Conservation (phyloP, 495 filamentous ascomycete genomes). For the Talaromyces proteolyticus region DNA sequence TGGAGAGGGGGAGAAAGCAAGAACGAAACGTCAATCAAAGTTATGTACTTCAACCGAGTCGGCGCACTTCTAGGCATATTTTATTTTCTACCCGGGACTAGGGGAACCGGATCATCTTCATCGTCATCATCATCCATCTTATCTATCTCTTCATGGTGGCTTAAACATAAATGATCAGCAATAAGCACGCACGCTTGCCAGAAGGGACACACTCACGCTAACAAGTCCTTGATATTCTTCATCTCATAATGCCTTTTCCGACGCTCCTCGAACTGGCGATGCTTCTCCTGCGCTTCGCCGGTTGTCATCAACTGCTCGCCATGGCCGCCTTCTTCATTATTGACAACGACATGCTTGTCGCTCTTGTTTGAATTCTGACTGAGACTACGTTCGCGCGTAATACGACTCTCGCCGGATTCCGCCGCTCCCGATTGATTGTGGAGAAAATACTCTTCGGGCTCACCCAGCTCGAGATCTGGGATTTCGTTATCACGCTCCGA, state of each 20-base stretch:
- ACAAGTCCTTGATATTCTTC: conserved; percentile 84
- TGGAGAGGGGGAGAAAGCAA: not conserved
- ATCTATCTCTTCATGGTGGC: conserved; percentile 43
- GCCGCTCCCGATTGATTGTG: conserved; percentile 12
- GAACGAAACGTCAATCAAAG: conserved; percentile 5
- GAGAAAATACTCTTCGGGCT: conserved; percentile 69
- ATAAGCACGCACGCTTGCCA: too few relatives aligned
- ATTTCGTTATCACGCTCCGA: conserved; percentile 66
- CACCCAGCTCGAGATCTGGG: conserved; percentile 87
- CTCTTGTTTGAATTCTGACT: conserved; percentile 46
- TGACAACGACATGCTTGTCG: conserved; percentile 68
- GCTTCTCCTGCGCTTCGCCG: conserved; percentile 81
- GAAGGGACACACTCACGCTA: conserved; percentile 54
- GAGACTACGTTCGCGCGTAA: conserved; percentile 42
- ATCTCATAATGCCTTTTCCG: conserved; percentile 98
- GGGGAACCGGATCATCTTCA: conserved; percentile 1
- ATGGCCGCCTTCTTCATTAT: conserved; percentile 44
- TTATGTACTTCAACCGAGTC: not conserved
- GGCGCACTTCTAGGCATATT: too few relatives aligned
- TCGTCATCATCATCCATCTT: conserved; percentile 40
- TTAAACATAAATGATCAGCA: conserved; percentile 14
- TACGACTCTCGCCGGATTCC: conserved; percentile 19
- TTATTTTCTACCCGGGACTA: not conserved
- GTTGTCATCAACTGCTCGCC: conserved; percentile 55
- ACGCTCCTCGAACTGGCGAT: conserved; percentile 82